These are phyloP conservation scores for Curvularia lunata DNA, from an alignment of 2,329 filamentous ascomycete species.

Conservation along the genomic window DNA sequence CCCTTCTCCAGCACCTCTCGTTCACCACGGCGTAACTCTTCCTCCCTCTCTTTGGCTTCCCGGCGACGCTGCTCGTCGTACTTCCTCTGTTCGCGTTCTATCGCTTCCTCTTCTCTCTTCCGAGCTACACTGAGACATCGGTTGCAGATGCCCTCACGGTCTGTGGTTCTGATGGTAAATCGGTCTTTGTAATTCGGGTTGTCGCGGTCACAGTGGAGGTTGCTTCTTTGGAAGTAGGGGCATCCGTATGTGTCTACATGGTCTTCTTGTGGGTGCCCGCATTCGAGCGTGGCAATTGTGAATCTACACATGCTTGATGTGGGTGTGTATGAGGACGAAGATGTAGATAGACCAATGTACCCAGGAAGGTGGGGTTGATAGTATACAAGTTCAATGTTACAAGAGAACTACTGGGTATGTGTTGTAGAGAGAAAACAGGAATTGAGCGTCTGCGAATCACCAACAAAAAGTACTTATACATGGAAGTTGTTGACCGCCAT, in stretches of 20 bases:
- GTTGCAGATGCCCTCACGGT: constrained; percentile 25
- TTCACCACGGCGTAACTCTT: constrained; percentile 16
- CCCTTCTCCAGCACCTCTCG: constrained; percentile 9
- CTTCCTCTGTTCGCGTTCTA: constrained; percentile 18
- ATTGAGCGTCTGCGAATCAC: not conserved
- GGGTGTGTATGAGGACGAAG: not conserved
- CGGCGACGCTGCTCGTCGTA: constrained; percentile 15
- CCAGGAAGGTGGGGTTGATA: not conserved
- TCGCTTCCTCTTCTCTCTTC: constrained; percentile 20
- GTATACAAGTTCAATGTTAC: constrained; percentile 6
- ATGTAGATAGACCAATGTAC: not conserved
- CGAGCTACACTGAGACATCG: constrained; percentile 19
- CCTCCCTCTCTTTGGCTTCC: constrained; percentile 15
- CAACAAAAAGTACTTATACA: constrained; percentile 15
- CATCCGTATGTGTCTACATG: constrained; percentile 26
- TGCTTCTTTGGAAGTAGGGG: constrained; percentile 20
- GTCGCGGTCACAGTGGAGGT: constrained; percentile 27
- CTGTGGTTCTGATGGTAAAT: constrained; percentile 18
- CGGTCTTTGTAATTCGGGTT: constrained; percentile 22
- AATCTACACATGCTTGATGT: constrained; percentile 31
- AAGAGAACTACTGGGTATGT: constrained; percentile 11
- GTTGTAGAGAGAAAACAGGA: constrained; percentile 10
- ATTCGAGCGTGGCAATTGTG: constrained; percentile 27
- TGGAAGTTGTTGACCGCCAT: constrained; percentile 5
- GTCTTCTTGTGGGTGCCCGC: constrained; percentile 29